These are phyloP conservation scores for Oryza officinalis DNA, from an alignment of 176 grass and related monocot genomes.

Conservation along the genomic window DNA sequence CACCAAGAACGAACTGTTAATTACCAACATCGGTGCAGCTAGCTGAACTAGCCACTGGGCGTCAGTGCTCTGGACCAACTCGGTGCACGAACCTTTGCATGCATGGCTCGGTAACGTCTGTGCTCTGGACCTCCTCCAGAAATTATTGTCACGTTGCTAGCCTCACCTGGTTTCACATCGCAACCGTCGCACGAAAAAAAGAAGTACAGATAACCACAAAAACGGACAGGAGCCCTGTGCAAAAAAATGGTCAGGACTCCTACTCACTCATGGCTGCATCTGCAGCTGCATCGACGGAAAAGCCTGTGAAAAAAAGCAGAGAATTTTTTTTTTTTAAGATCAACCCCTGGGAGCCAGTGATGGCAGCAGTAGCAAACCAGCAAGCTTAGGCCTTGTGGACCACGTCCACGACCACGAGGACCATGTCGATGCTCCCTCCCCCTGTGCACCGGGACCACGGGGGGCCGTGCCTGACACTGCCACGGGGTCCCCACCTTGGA, in stretches of 20 bases:
- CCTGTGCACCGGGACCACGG: slow-evolving; percentile 4
- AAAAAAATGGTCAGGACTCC: background rate
- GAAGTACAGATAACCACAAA: slow-evolving; percentile 25
- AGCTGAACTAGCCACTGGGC: background rate
- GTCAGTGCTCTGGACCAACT: background rate
- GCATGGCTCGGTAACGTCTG: background rate
- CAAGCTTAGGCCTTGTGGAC: background rate
- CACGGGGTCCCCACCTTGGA: slow-evolving; percentile 21
- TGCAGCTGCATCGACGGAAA: slow-evolving; percentile 10
- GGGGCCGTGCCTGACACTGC: slow-evolving; percentile 12
- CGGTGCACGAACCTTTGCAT: background rate
- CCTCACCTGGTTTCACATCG: slow-evolving; percentile 23
- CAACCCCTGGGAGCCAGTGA: slow-evolving; percentile 40
- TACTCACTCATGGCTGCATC: background rate
- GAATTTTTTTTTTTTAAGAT: slow-evolving; percentile 19
- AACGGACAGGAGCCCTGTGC: background rate
- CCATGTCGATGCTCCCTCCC: background rate
- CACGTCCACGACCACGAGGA: slow-evolving; percentile 39
- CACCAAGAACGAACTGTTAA: background rate
- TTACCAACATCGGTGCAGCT: background rate
- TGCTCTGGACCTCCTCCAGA: background rate
- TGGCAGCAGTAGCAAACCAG: background rate
- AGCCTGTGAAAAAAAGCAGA: slow-evolving; percentile 31
- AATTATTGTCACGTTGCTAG: background rate
- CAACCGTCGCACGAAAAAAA: background rate